Conservation (phyloP, 768 basidiomycete species). For the Pleurotus giganteus region DNA sequence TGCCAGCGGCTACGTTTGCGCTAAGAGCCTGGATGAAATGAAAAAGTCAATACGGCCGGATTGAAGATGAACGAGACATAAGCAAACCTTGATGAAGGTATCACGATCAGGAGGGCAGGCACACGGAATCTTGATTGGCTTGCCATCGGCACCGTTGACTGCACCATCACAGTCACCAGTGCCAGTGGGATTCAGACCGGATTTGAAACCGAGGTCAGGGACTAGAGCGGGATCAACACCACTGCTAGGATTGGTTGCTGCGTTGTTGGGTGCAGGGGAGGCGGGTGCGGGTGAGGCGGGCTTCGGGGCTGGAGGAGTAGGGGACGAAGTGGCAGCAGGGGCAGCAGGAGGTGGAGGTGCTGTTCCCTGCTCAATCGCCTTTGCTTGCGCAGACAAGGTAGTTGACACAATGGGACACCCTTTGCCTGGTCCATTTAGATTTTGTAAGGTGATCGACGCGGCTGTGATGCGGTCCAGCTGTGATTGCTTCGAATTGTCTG, state of each 20-base stretch:
- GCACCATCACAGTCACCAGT: conserved; percentile 73
- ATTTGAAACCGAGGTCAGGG: conserved; percentile 52
- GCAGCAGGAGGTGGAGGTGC: conserved; percentile 13
- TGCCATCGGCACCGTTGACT: conserved; percentile 45
- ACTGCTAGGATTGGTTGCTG: background rate
- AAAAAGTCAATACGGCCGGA: too few relatives aligned
- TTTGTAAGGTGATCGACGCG: conserved; percentile 68
- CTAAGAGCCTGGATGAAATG: conserved; percentile 34
- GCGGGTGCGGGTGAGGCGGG: conserved; percentile 11
- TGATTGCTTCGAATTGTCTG: conserved; percentile 49
- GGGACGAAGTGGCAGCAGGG: too few relatives aligned
- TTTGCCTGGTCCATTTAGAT: conserved; percentile 61
- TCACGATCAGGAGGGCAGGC: conserved; percentile 57
- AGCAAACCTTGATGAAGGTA: conserved; percentile 46
- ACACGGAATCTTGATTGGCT: conserved; percentile 64
- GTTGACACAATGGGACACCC: conserved; percentile 70
- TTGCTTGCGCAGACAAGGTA: conserved; percentile 47
- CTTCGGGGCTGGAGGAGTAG: background rate
- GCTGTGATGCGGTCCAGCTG: conserved; percentile 57
- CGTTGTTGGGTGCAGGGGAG: conserved; percentile 16
- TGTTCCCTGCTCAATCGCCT: conserved; percentile 31
- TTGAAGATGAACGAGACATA: conserved; percentile 1
- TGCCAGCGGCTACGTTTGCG: conserved; percentile 58
- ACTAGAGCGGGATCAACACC: conserved; percentile 54
- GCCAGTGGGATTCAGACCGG: conserved; percentile 63